Conservation (phyloP, 2,329 filamentous ascomycete genomes). For the Balansia obtecta region DNA sequence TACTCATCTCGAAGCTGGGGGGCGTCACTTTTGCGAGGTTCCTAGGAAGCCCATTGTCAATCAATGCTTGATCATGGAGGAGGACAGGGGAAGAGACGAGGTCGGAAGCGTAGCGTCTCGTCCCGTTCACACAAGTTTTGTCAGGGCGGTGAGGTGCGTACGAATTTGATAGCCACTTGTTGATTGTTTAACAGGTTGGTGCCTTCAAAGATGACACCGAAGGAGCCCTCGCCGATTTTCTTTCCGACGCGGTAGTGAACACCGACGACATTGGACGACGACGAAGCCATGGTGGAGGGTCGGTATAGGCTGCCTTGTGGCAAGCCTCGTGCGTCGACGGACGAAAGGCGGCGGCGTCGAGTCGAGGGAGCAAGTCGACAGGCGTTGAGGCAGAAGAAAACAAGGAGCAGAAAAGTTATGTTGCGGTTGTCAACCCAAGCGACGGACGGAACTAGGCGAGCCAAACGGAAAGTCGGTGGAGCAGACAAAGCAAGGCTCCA, state of each 20-base stretch:
- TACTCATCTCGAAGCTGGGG: slow-evolving; percentile 97
- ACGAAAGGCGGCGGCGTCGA: not conserved
- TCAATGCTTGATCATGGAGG: not conserved
- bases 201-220: slow-evolving; percentile 97
- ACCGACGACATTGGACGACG: slow-evolving; percentile 92
- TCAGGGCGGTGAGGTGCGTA: slow-evolving; percentile 35
- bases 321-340: slow-evolving; percentile 6
- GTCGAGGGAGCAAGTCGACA: not conserved
- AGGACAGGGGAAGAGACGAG: not conserved
- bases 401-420: not conserved
- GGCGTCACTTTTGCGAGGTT: slow-evolving; percentile 97
- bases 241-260: slow-evolving; percentile 98
- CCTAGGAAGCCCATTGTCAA: slow-evolving; percentile 35
- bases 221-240: slow-evolving; percentile 98
- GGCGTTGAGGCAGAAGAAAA: not conserved
- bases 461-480: slow-evolving; percentile 9
- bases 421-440: slow-evolving; percentile 7
- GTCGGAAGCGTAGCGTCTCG: no score
- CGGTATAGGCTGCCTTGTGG: slow-evolving; percentile 4
- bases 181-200: slow-evolving; percentile 98
- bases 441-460: slow-evolving; percentile 6
- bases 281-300: slow-evolving; percentile 57
- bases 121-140: no score
- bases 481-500: slow-evolving; percentile 7
- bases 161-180: slow-evolving; percentile 98